These are phyloP conservation scores for Pseudocercospora cruenta DNA, from an alignment of 2,329 filamentous ascomycete species.

Conservation along the genomic window DNA sequence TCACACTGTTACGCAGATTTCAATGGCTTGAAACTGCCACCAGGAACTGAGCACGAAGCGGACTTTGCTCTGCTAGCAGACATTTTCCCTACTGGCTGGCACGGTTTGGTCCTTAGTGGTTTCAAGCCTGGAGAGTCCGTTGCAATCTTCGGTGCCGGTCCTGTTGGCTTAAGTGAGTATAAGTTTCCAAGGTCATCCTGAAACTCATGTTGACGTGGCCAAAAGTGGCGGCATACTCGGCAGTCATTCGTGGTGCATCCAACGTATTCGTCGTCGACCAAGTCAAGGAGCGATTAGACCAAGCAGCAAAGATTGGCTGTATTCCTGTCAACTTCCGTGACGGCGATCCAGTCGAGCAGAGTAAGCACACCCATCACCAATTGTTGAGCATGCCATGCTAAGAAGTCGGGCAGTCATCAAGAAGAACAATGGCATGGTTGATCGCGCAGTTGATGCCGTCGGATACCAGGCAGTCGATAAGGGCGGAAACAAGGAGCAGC, in stretches of 20 bases:
- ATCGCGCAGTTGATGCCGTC: constrained; percentile 67
- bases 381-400: not conserved
- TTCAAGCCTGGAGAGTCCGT: constrained; percentile 65
- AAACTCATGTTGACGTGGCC: not conserved
- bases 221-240: constrained; percentile 64
- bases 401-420: constrained; percentile 15
- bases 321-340: constrained; percentile 64
- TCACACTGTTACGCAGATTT: not conserved
- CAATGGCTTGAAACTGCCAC: constrained; percentile 59
- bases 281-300: constrained; percentile 61
- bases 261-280: constrained; percentile 66
- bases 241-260: constrained; percentile 62
- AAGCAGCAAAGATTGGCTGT: constrained; percentile 65
- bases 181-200: not conserved
- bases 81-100: constrained; percentile 53
- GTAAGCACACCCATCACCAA: not conserved
- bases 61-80: constrained; percentile 61
- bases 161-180: constrained; percentile 58
- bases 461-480: constrained; percentile 65
- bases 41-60: constrained; percentile 63
- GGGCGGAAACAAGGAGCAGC: constrained; percentile 61
- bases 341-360: constrained; percentile 63
- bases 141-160: constrained; percentile 63
- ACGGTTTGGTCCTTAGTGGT: constrained; percentile 60
- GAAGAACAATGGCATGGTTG: constrained; percentile 35